These are phyloP conservation scores for Aspergillus viridinutans DNA, from an alignment of 2,329 filamentous ascomycete genomes.

Conservation along the genomic window DNA sequence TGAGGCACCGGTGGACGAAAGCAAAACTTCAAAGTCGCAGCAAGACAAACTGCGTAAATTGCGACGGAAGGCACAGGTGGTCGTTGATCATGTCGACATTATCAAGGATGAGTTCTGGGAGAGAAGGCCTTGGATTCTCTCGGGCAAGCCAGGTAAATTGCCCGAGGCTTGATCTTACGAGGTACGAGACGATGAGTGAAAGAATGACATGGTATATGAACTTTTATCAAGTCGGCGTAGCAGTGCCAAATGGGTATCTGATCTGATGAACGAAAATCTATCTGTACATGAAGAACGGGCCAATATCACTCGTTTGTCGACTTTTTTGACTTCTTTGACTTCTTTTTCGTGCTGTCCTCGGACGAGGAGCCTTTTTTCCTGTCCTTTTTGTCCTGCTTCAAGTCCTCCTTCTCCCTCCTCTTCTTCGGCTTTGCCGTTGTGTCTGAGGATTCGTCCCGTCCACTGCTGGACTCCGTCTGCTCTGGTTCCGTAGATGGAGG, in stretches of 20 bases:
- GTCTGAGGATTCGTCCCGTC: conserved; percentile 28
- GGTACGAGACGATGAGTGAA: conserved; percentile 3
- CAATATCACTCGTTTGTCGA: neutral
- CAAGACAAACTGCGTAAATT: conserved; percentile 77
- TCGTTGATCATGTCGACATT: conserved; percentile 83
- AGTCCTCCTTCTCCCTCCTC: conserved; percentile 23
- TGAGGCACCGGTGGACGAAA: conserved; percentile 31
- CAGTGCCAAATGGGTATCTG: conserved; percentile 34
- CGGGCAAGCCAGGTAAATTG: conserved; percentile 67
- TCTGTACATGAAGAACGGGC: neutral
- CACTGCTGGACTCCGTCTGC: conserved; percentile 14
- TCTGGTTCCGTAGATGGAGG: conserved; percentile 25
- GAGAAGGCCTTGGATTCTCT: conserved; percentile 75
- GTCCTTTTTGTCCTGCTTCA: conserved; percentile 20
- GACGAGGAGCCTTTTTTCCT: conserved; percentile 9
- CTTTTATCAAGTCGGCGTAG: conserved; percentile 1
- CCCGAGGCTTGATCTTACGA: conserved; percentile 32
- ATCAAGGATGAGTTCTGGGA: conserved; percentile 96
- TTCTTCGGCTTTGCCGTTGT: conserved; percentile 25
- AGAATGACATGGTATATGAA: conserved; percentile 12
- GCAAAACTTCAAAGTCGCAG: conserved; percentile 69
- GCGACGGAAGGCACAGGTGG: conserved; percentile 72
- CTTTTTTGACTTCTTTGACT: conserved; percentile 26
- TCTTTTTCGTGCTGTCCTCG: conserved; percentile 40
- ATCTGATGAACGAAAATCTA: neutral